Conservation (phyloP, 805 yeast species). For the Cyberlindnera saturnus region DNA sequence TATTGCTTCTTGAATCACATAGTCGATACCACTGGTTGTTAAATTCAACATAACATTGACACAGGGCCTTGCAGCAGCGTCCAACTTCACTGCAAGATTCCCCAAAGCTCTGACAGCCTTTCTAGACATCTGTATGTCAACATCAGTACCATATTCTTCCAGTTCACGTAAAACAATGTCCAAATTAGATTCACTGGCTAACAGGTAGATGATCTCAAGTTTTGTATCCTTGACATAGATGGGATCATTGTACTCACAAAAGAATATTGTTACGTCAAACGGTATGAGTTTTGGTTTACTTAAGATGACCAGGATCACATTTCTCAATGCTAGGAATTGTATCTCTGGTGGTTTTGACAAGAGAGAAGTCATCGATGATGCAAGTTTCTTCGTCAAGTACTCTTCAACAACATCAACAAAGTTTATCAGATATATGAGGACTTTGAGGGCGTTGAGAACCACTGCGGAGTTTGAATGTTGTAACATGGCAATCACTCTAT, state of each 20-base stretch:
- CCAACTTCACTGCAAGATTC: conserved; percentile 74
- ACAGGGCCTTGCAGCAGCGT: conserved; percentile 55
- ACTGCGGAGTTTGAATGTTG: conserved; percentile 81
- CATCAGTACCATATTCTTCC: conserved; percentile 81
- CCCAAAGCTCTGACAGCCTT: conserved; percentile 89
- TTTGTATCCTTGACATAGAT: conserved; percentile 86
- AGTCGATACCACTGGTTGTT: conserved; percentile 58
- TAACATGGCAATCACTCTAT: conserved; percentile 58
- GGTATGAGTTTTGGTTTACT: conserved; percentile 54
- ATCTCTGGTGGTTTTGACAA: conserved; percentile 75
- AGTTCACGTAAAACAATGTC: conserved; percentile 63
- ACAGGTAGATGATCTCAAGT: conserved; percentile 73
- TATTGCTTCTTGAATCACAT: conserved; percentile 74
- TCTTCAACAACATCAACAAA: conserved; percentile 55
- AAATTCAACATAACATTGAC: conserved; percentile 56
- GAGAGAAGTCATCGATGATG: conserved; percentile 62
- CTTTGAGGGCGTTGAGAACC: conserved; percentile 68
- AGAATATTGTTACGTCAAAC: conserved; percentile 73
- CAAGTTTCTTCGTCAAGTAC: conserved; percentile 55
- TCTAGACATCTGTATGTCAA: conserved; percentile 79
- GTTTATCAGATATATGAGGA: conserved; percentile 65
- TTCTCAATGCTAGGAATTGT: conserved; percentile 77
- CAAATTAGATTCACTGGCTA: conserved; percentile 63
- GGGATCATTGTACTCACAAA: conserved; percentile 80
- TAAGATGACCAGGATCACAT: conserved; percentile 67